These are phyloP conservation scores for Gaultheria prostrata DNA, from an alignment of 148 eudicot species.

Conservation along the genomic window DNA sequence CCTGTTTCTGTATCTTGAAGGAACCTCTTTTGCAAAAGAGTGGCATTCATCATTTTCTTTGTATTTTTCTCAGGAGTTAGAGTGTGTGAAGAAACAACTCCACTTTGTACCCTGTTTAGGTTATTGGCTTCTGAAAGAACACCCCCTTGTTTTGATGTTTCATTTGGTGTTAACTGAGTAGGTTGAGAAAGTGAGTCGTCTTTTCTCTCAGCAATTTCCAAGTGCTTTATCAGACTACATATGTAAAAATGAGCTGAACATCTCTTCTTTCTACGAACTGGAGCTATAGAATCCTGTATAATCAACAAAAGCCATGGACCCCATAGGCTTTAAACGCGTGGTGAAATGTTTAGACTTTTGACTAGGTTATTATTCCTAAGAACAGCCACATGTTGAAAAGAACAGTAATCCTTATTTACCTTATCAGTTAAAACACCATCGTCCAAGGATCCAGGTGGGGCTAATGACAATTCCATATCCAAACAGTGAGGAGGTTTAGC, in stretches of 20 bases:
- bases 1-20: slow-evolving; percentile 42
- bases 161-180: too few relatives aligned
- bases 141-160: slow-evolving; percentile 15
- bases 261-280: slow-evolving; percentile 34
- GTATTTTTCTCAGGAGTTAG: slow-evolving; percentile 25
- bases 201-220: slow-evolving; percentile 42
- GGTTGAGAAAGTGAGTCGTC: slow-evolving; percentile 22
- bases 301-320: not conserved
- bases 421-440: slow-evolving; percentile 24
- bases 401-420: slow-evolving; percentile 25
- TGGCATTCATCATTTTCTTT: slow-evolving; percentile 28
- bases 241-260: slow-evolving; percentile 62
- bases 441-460: slow-evolving; percentile 17
- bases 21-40: slow-evolving; percentile 28
- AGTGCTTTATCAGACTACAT: slow-evolving; percentile 52
- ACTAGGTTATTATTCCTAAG: not conserved
- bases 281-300: slow-evolving; percentile 34
- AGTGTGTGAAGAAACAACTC: slow-evolving; percentile 17
- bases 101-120: slow-evolving; percentile 19
- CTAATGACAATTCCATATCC: slow-evolving; percentile 17
- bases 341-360: not conserved
- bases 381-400: too few relatives aligned
- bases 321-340: not conserved
- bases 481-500: slow-evolving; percentile 33
- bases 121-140: slow-evolving; percentile 12